Conservation (phyloP, 208 protist genomes). For the Trypanosoma melophagium region DNA sequence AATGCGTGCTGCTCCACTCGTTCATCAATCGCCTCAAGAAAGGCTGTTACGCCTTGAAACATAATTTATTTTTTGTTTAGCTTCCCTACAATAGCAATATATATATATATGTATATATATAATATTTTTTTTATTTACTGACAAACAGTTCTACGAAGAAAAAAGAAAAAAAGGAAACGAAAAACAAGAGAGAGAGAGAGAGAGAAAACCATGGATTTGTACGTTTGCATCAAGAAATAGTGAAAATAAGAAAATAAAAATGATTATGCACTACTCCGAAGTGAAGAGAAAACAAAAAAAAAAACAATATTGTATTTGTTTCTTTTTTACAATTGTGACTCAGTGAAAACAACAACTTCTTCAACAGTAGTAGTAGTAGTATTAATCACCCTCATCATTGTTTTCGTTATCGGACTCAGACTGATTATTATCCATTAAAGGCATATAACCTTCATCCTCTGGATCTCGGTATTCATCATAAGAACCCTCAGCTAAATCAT, state of each 20-base stretch:
- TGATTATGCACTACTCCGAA: neutral
- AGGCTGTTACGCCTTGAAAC: constrained; percentile 32
- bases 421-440: neutral
- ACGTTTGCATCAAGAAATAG: neutral
- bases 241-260: constrained; percentile 16
- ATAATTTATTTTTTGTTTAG: neutral
- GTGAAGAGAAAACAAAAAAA: too few species aligned
- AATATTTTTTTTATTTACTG: too few species aligned
- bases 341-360: too few species aligned
- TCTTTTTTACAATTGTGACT: too few species aligned
- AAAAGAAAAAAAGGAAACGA: neutral
- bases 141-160: neutral
- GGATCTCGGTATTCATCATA: neutral
- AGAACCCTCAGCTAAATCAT: constrained; percentile 15
- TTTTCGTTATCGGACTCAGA: neutral
- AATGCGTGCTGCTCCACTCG: constrained; percentile 50
- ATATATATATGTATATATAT: constrained; percentile 2
- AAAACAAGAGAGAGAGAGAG: neutral
- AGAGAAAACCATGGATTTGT: constrained; percentile 10
- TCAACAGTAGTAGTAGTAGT: too few species aligned
- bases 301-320: too few species aligned
- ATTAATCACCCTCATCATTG: too few species aligned
- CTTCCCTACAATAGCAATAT: neutral
- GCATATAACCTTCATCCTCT: neutral
- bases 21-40: constrained; percentile 44